Base-by-base conservation (phyloP, 352 stramenopile genomes). In the Halophytophthora polymorphica region DNA sequence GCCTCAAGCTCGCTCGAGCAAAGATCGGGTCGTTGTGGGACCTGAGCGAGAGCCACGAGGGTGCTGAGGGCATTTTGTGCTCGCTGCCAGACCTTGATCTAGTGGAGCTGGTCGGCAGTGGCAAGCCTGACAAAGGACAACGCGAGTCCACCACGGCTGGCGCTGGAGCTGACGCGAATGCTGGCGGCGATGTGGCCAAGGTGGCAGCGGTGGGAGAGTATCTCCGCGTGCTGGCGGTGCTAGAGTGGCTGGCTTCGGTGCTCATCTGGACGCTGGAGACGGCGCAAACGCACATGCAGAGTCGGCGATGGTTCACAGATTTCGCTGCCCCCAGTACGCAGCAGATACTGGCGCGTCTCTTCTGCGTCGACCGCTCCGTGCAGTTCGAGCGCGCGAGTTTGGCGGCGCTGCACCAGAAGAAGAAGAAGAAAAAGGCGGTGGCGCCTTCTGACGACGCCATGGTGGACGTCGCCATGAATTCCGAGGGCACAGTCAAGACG, bases 211-310 rank as follows among this genome's bases (percentile, higher is more conserved):
- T 76, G 17, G 73, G 76, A 2, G 74, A 86, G 33, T 90, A 90
- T 63, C 56, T 95, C 31, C 82, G 78, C 6, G 55, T 78, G 6
- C 40, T 95, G 0, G 69, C 80, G 21, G 77, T 76, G 18, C 53
- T 92, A 8, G 83, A 95, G 63, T 95, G 85, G 85, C 73, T 93
- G 17, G 64, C 72, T n/a, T 77, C 74, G 8, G 53, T 90, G 36
- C 56, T 95, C 12, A 66, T 78, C 13, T 95, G 77, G 85, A 93
- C 77, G 15, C 70, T 95, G 29, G 71, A 89, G 53, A 80, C 76
- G 13, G 74, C 74, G 6, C 83, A 93, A 19, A 79, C 61, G 6
- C 74, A 90, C 29, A 63, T 86, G 22, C 81, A 93, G 41, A 88
- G 66, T 58, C 77, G 81, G 23, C 66, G 83, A 35, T 93, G 79